A percentile compares a stretch with the other conserved stretches of the same genome.
phyloP scores from a whole-genome alignment of 2,329 filamentous ascomycete genomes.

The Cyphellophora europaea region DNA sequence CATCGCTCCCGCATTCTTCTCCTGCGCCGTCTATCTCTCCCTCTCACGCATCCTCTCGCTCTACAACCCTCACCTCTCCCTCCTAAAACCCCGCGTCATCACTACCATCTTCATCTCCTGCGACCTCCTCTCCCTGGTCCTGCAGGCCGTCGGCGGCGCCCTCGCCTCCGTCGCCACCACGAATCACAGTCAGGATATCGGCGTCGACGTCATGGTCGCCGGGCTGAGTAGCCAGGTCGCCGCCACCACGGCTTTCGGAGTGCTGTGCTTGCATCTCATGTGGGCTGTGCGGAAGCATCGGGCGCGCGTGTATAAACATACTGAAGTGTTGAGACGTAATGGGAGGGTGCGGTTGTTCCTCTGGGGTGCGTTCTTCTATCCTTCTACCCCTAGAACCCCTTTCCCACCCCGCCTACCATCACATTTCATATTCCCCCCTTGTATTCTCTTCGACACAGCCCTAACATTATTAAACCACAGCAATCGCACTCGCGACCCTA shows the following conservation, averaged over 20 bases:
- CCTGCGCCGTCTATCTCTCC: slow-evolving; percentile 56
- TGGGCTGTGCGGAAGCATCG: not conserved
- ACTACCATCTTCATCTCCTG: slow-evolving; percentile 49
- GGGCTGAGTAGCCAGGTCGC: slow-evolving; percentile 37
- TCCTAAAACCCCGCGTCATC: slow-evolving; percentile 24
- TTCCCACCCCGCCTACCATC: no score
- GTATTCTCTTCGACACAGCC: no score
- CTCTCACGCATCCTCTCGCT: slow-evolving; percentile 33
- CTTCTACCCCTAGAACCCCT: no score
- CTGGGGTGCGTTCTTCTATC: no score
- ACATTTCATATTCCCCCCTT: no score
- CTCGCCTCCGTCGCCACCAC: slow-evolving; percentile 38
- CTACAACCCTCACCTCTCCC: slow-evolving; percentile 24
- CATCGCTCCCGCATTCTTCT: slow-evolving; percentile 56
- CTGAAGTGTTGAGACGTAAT: not conserved
- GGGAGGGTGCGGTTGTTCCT: not conserved
- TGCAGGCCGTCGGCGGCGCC: slow-evolving; percentile 53
- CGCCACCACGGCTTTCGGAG: slow-evolving; percentile 1
- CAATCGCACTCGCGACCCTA: slow-evolving; percentile 24
- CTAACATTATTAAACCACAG: no score
- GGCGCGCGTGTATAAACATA: not conserved
- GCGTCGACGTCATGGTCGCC: slow-evolving; percentile 57
- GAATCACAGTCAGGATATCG: slow-evolving; percentile 26
- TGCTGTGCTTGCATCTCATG: slow-evolving; percentile 1
- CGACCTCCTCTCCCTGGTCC: slow-evolving; percentile 51